Percentiles rank a stretch among this genome's conserved stretches.
Evolutionary conservation across 805 yeast genomes (phyloP).

Genomic region (Candida tallmaniae): DNA sequence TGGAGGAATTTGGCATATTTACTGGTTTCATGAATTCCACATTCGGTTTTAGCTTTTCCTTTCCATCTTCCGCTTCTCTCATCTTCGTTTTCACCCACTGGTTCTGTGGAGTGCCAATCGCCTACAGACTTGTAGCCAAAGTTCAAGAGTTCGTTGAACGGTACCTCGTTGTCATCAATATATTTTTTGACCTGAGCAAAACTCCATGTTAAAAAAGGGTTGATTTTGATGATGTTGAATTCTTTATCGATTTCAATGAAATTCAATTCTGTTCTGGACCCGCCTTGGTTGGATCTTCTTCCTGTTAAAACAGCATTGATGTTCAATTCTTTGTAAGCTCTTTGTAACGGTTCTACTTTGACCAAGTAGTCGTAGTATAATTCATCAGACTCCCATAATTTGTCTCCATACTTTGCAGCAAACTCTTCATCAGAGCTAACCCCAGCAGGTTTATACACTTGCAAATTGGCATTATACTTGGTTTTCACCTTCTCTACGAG

Average conservation of each 20-base stretch:
- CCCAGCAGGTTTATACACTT: slow-evolving; percentile 64
- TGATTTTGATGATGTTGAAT: slow-evolving; percentile 74
- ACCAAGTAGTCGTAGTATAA: slow-evolving; percentile 76
- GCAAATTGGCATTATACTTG: slow-evolving; percentile 54
- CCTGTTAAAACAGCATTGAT: slow-evolving; percentile 92
- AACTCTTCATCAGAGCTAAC: slow-evolving; percentile 59
- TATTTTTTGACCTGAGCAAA: slow-evolving; percentile 69
- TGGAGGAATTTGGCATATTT: slow-evolving; percentile 61
- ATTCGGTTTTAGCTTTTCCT: slow-evolving; percentile 87
- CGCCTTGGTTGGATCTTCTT: slow-evolving; percentile 87
- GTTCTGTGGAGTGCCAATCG: slow-evolving; percentile 91
- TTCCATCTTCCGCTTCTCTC: slow-evolving; percentile 98
- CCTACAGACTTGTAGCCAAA: slow-evolving; percentile 89
- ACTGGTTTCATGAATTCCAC: slow-evolving; percentile 86
- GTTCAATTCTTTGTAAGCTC: slow-evolving; percentile 70
- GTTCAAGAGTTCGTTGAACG: slow-evolving; percentile 80
- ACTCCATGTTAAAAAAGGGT: slow-evolving; percentile 83
- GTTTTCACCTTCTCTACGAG: slow-evolving; percentile 55
- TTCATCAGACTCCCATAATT: slow-evolving; percentile 82
- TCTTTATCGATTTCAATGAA: slow-evolving; percentile 72
- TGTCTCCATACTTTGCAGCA: slow-evolving; percentile 61
- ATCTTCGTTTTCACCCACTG: slow-evolving; percentile 88
- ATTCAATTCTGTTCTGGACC: slow-evolving; percentile 64
- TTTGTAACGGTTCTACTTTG: slow-evolving; percentile 87
- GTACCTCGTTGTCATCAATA: slow-evolving; percentile 67